Evolutionary conservation across 768 basidiomycete genomes (phyloP).

Genomic region (Leccinum longicurvipes): DNA sequence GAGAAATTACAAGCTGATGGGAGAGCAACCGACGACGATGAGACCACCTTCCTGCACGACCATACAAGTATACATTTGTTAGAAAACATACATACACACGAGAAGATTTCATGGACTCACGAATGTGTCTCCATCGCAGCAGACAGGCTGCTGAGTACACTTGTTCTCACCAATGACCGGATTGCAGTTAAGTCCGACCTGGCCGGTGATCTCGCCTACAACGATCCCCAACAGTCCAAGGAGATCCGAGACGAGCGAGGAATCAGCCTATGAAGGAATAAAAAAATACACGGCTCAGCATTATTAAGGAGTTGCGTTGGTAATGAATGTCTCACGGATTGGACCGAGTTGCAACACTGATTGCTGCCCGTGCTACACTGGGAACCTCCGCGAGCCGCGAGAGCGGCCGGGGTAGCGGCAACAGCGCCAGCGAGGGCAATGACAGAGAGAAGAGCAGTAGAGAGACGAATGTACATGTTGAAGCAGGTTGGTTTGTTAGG

Average conservation of each 20-base stretch:
- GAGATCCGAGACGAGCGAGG: too few species aligned
- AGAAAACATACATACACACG: neutral
- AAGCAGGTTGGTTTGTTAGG: neutral
- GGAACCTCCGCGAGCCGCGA: neutral
- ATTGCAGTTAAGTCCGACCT: neutral
- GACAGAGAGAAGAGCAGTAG: neutral
- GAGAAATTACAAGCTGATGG: neutral
- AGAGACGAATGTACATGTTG: neutral
- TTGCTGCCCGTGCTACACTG: neutral
- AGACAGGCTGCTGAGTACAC: neutral
- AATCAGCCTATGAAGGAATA: too few species aligned
- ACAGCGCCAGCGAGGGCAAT: neutral
- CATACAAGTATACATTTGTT: neutral
- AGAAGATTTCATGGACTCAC: neutral
- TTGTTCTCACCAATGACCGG: neutral
- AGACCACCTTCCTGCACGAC: neutral
- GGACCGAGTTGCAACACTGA: too few species aligned
- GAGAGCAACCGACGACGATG: neutral
- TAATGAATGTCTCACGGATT: too few species aligned
- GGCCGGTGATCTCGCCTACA: too few species aligned
- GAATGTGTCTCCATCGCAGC: constrained; percentile 1
- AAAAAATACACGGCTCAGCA: too few species aligned
- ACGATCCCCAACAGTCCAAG: neutral
- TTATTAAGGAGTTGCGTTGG: too few species aligned
- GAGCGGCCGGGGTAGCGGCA: neutral